phyloP scores from a whole-genome alignment of 805 yeast species.

The Cyberlindnera japonica region DNA sequence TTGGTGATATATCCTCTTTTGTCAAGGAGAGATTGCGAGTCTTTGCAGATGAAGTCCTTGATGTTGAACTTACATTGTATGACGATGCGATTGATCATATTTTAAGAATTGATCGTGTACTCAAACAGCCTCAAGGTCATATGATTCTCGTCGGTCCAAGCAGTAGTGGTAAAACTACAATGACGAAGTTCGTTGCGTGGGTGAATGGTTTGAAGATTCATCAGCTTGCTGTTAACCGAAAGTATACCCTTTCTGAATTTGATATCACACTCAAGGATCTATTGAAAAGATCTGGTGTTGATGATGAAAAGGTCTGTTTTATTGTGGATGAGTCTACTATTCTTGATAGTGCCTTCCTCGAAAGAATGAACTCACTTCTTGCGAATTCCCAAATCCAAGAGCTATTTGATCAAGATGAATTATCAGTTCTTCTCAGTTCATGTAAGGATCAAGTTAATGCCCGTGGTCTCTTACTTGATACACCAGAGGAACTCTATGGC shows the following conservation, averaged over 20 bases:
- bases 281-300: conserved; percentile 45
- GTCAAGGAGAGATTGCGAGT: conserved; percentile 59
- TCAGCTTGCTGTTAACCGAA: conserved; percentile 53
- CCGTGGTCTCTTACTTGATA: conserved; percentile 61
- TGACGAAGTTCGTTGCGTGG: conserved; percentile 87
- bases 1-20: conserved; percentile 47
- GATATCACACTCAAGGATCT: conserved; percentile 58
- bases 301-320: conserved; percentile 63
- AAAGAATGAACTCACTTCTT: conserved; percentile 86
- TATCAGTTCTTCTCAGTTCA: conserved; percentile 43
- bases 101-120: conserved; percentile 73
- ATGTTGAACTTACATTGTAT: conserved; percentile 55
- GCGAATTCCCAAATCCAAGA: conserved; percentile 95
- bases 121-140: conserved; percentile 87
- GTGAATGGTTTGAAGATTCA: conserved; percentile 67
- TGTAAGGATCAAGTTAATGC: conserved; percentile 55
- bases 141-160: conserved; percentile 79
- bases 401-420: conserved; percentile 74
- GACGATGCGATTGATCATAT: conserved; percentile 72
- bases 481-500: conserved; percentile 61
- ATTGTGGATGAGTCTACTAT: conserved; percentile 80
- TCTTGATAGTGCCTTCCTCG: conserved; percentile 73
- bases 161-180: conserved; percentile 75
- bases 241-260: conserved; percentile 59
- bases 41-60: conserved; percentile 77